phyloP scores from a whole-genome alignment of 108 stramenopile genomes.

The Skeletonema menzelii region DNA sequence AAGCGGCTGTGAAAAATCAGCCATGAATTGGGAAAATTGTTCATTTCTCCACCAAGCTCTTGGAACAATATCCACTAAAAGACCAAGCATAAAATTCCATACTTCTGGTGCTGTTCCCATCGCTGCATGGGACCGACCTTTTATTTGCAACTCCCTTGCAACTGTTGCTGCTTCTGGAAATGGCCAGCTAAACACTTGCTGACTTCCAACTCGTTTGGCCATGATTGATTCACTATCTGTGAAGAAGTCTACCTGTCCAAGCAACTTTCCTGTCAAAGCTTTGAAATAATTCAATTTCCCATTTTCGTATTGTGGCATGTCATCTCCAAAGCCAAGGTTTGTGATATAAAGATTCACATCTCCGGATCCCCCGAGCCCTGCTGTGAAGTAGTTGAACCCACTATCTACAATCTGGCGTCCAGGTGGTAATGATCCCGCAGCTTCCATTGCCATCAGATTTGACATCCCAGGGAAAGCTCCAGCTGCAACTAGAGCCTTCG shows the following conservation, averaged over 20 bases:
- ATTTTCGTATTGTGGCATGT: slow-evolving; percentile 49
- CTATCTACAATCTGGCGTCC: slow-evolving; percentile 38
- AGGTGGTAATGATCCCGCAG: slow-evolving; percentile 11
- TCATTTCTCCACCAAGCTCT: slow-evolving; percentile 52
- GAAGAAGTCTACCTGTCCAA: slow-evolving; percentile 58
- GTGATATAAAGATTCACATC: slow-evolving; percentile 66
- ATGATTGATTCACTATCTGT: slow-evolving; percentile 7
- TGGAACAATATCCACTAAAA: slow-evolving; percentile 54
- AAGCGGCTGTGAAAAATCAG: slow-evolving; percentile 64
- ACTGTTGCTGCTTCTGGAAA: slow-evolving; percentile 76
- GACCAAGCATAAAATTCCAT: slow-evolving; percentile 63
- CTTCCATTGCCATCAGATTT: slow-evolving; percentile 64
- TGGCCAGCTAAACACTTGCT: slow-evolving; percentile 66
- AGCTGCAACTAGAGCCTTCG: slow-evolving; percentile 50
- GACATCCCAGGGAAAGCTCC: slow-evolving; percentile 73
- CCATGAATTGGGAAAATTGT: slow-evolving; percentile 57
- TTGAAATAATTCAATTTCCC: slow-evolving; percentile 36
- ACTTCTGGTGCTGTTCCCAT: slow-evolving; percentile 72
- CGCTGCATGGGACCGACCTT: slow-evolving; percentile 50
- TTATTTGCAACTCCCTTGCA: slow-evolving; percentile 31
- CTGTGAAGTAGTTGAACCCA: slow-evolving; percentile 67
- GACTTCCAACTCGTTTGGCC: slow-evolving; percentile 45
- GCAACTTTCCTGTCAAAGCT: slow-evolving; percentile 46
- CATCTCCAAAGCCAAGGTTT: slow-evolving; percentile 66
- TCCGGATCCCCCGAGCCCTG: slow-evolving; percentile 61